Evolutionary conservation across 2,329 filamentous ascomycete genomes (phyloP), one percentile per base, ranked within the genome.

Genomic region (Cercospora sojina): DNA sequence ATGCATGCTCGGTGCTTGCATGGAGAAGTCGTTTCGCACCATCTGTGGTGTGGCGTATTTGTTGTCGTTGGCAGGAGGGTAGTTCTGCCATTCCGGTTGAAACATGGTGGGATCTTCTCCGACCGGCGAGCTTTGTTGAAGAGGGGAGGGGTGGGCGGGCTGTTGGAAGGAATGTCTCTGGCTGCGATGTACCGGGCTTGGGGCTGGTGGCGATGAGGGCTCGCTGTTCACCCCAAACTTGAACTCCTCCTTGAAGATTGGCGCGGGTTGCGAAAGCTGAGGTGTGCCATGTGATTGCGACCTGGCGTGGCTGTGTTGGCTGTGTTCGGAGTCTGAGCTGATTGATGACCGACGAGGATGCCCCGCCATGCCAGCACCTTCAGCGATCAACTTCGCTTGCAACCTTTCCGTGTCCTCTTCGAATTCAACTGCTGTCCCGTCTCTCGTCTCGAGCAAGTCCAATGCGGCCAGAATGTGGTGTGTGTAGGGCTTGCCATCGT

Each of bases 381-480:
- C 79, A 29, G 82, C 82, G 67, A 86, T 80, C 47, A 88, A 74
- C 51, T 82, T 81, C 64, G 84, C 81, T 73, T 88, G 86, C 76
- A 88, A 80, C 29, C 80, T 78, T 41, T 80, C 80, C 65, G 83
- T 80, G 74, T 87, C 84, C 64, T 89, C 87, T 73, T 89, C 86
- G 70, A 89, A 89, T 66, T 83, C 82, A 59, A 80, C 75, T n/a
- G 82, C 79, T 23, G 67, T 71, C 13, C 83, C 80, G 62, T 86
- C 84, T 64, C 79, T 80, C 53, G 82, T 76, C 59, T 88, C 85
- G 41, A 89, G 76, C 1, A 86, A 82, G 47, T 86, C 85, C 25
- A 89, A 79, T 35, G 85, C 80, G 55, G 86, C 85, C 55, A 89
- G 81, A 47, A 89, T 86, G 70, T 89, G 86, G 77, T 89, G 87